phyloP scores from a whole-genome alignment of 139 green algal species.

The Chlorella sp. region DNA sequence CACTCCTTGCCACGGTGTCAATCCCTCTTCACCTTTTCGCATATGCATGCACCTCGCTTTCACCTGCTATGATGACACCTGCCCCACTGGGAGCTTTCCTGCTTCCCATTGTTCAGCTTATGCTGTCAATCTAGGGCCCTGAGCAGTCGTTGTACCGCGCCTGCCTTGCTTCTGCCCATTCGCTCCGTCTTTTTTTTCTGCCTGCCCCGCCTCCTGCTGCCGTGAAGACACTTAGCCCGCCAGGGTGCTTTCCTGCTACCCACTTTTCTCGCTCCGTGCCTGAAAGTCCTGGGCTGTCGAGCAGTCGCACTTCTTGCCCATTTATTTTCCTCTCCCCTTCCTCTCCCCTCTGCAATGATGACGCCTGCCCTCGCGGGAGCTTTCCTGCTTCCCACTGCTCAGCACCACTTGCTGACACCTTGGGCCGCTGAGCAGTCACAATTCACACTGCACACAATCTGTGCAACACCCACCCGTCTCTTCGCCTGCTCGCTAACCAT shows the following conservation, averaged over 20 bases:
- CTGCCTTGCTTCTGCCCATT: no score
- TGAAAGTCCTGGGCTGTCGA: slow-evolving; percentile 9
- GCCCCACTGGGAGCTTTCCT: slow-evolving; percentile 13
- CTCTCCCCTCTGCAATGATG: not conserved
- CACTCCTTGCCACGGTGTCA: no score
- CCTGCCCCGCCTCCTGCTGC: no score
- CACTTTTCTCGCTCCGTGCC: not conserved
- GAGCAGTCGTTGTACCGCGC: not conserved
- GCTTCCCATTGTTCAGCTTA: not conserved
- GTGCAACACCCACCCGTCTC: no score
- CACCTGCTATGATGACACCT: not conserved
- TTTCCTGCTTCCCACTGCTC: not conserved
- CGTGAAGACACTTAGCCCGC: not conserved
- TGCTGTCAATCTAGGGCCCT: not conserved
- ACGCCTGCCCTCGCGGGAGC: not conserved
- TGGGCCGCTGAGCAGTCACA: not conserved
- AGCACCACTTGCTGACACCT: not conserved
- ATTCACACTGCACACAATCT: no score
- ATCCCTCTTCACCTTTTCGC: not conserved
- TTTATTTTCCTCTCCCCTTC: not conserved
- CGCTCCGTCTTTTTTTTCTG: no score
- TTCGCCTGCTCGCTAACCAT: no score
- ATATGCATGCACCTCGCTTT: not conserved
- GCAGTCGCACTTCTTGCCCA: not conserved
- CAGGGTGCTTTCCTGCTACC: slow-evolving; percentile 21